Evolutionary conservation across 345 rosid species (phyloP), one percentile per base, ranked within the genome.

Genomic region (Leavenworthia alabamica): DNA sequence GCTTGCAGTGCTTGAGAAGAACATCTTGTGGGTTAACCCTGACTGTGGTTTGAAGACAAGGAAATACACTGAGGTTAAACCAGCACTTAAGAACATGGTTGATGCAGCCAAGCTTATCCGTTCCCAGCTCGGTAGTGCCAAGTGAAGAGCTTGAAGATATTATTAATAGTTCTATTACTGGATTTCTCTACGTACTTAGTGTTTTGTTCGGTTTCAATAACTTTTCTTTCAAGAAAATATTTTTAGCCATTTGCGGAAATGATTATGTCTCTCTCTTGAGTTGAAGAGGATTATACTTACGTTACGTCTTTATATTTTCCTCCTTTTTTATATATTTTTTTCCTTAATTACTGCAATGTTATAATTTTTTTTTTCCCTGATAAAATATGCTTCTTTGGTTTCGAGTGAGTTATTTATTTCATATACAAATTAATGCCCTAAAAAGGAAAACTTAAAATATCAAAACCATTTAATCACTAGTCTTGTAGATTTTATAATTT

Each of bases 41-140:
- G 96, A 92, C 81, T 92, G 96, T 50, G 96, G 98, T 23, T 83
- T 92, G 64, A 92, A 89, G 83, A 92, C 96, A 42, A 89, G 95
- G 48, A 92, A 89, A 80, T 89, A 89, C 73, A 6, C 80, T 0
- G 96, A 92, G 78, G 98, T 92, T 50, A 92, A 83, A 73, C 98
- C 96, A 5, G 96, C 98, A 22, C 88, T 92, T 60, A 66, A 62
- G 54, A 80, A 81, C 88, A 85, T 89, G 98, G 98, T 89, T 64
- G 87, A 82, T 1, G 96, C 98, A 0, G 92, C 95, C 52, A 88
- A 91, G 82, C 77, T 79, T 51, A 90, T 88, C 83, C 96, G 97
- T 57, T 77, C 90, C 58, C 75, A 89, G 77, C 98, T 92, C 15
- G 76, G 83, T 31, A 86, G 92, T 46, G 79, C 95, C 78, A 84